A percentile compares a stretch with the other conserved stretches of the same genome.
phyloP scores from a whole-genome alignment of 2,329 filamentous ascomycete species.

The Scedosporium boydii region DNA sequence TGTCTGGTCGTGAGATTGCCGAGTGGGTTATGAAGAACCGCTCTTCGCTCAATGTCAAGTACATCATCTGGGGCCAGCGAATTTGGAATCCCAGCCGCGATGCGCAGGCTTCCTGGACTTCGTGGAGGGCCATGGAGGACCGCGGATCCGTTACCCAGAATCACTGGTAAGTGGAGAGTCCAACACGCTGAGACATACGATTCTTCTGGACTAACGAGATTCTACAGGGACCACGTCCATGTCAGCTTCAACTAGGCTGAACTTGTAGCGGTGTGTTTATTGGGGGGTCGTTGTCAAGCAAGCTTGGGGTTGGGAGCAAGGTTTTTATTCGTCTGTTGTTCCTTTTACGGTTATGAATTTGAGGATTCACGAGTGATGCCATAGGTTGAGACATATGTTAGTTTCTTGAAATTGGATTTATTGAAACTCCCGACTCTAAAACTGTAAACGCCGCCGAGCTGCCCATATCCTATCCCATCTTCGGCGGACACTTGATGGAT shows the following conservation, averaged over 20 bases:
- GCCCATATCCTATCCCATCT: too few species aligned
- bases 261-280: too few species aligned
- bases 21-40: conserved; percentile 39
- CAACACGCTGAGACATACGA: neutral
- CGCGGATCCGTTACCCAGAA: conserved; percentile 29
- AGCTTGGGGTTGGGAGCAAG: too few species aligned
- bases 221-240: conserved; percentile 18
- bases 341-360: too few species aligned
- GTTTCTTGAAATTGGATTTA: too few species aligned
- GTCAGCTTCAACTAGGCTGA: conserved; percentile 16
- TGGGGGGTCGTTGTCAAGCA: too few species aligned
- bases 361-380: too few species aligned
- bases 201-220: neutral
- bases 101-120: conserved; percentile 25
- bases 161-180: conserved; percentile 25
- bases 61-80: conserved; percentile 40
- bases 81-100: conserved; percentile 32
- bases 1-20: conserved; percentile 31
- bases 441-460: too few species aligned
- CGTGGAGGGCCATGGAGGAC: conserved; percentile 33
- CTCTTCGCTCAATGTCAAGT: conserved; percentile 30
- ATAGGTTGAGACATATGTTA: too few species aligned
- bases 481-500: too few species aligned
- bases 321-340: too few species aligned
- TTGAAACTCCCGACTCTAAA: too few species aligned